A percentile compares a stretch with the other conserved stretches of the same genome.
Conservation (phyloP, 441 rosid species). For the Eutrema salsugineum region DNA sequence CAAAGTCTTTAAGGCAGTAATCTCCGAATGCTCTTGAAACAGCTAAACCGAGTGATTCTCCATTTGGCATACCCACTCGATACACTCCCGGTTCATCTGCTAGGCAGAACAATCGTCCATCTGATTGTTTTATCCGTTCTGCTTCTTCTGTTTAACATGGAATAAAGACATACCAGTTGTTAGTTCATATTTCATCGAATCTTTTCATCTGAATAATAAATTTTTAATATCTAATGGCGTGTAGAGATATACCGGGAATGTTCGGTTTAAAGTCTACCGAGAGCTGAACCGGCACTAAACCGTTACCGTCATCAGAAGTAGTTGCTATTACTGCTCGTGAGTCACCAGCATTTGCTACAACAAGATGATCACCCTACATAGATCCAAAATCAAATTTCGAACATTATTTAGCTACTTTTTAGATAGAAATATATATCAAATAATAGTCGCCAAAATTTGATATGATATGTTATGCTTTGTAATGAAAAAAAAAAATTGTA, state of each 20-base stretch:
- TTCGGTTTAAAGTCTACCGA: conserved; percentile 82
- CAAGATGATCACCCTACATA: conserved; percentile 39
- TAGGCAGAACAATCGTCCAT: conserved; percentile 63
- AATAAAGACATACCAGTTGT: background rate
- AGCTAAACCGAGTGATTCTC: conserved; percentile 67
- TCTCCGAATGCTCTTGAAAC: conserved; percentile 92
- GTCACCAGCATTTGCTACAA: conserved; percentile 84
- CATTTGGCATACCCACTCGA: conserved; percentile 77
- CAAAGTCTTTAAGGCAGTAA: conserved; percentile 82
- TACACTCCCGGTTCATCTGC: conserved; percentile 83
- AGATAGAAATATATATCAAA: no score
- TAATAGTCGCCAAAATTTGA: no score
- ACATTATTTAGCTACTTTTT: background rate
- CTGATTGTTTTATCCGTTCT: conserved; percentile 60
- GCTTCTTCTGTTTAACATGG: conserved; percentile 66
- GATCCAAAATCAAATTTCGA: background rate
- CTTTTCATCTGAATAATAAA: background rate
- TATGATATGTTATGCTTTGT: background rate
- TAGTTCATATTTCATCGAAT: background rate
- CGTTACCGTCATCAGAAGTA: conserved; percentile 46
- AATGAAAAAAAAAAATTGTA: background rate
- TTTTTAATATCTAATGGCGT: background rate
- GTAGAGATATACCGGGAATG: conserved; percentile 52
- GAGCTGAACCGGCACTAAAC: conserved; percentile 69
- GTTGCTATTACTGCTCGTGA: conserved; percentile 85